These are phyloP conservation scores for Monascus ruber DNA, from an alignment of 2,329 filamentous ascomycete species.

Conservation along the genomic window DNA sequence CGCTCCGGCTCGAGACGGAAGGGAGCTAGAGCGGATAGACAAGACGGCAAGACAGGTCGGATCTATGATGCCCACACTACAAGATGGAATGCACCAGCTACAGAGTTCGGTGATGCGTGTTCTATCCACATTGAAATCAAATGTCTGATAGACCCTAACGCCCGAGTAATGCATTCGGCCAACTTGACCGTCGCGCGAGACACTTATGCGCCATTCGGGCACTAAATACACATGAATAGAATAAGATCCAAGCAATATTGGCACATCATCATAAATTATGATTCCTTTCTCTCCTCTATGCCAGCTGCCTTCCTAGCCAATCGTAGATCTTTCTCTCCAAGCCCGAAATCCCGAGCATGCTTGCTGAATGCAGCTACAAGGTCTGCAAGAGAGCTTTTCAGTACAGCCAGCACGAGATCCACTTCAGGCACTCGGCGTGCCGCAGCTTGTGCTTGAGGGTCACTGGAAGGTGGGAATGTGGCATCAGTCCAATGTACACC, in stretches of 20 bases:
- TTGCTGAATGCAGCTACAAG: conserved; percentile 62
- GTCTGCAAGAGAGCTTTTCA: conserved; percentile 54
- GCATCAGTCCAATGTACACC: conserved; percentile 72
- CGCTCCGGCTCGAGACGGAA: background rate
- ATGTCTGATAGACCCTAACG: background rate
- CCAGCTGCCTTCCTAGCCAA: conserved; percentile 55
- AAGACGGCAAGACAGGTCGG: too few relatives aligned
- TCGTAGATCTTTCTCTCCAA: conserved; percentile 60
- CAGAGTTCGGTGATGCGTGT: too few relatives aligned
- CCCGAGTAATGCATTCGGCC: background rate
- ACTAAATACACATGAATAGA: too few relatives aligned
- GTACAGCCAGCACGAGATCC: conserved; percentile 53
- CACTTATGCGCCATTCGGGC: too few relatives aligned
- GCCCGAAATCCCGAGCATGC: conserved; percentile 58
- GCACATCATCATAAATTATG: conserved; percentile 8
- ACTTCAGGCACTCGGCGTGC: conserved; percentile 48
- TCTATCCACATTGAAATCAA: too few relatives aligned
- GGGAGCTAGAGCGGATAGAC: too few relatives aligned
- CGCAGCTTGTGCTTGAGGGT: conserved; percentile 18
- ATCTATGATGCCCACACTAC: too few relatives aligned
- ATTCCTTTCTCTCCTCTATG: conserved; percentile 10
- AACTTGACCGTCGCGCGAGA: background rate
- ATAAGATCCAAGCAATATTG: background rate
- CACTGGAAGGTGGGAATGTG: conserved; percentile 35
- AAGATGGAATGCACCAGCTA: too few relatives aligned